phyloP scores from a whole-genome alignment of 495 filamentous ascomycete species.

The Hypomontagnella monticulosa region DNA sequence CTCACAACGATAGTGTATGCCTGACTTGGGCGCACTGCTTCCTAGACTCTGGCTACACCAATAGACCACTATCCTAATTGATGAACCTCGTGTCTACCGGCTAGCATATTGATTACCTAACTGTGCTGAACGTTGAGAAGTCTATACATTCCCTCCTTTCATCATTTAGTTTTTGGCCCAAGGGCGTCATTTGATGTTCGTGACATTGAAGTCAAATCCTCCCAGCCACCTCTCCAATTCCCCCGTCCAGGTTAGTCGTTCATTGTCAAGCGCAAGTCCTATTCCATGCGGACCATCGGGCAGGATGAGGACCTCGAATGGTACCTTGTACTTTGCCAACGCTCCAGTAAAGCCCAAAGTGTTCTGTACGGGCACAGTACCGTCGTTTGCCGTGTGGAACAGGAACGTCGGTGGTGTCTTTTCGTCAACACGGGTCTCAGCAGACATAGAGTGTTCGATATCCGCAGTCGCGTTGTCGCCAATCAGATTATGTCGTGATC shows the following conservation, averaged over 20 bases:
- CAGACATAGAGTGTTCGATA: constrained; percentile 8
- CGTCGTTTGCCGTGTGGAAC: constrained; percentile 33
- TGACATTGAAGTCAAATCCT: neutral
- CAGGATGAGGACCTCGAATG: constrained; percentile 18
- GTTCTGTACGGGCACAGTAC: constrained; percentile 21
- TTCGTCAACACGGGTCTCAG: constrained; percentile 20
- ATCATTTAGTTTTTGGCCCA: too few species aligned
- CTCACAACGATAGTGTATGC: too few species aligned
- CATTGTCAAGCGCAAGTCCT: constrained; percentile 11
- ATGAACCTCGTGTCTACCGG: too few species aligned
- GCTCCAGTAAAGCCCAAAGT: constrained; percentile 13
- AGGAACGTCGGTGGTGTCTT: constrained; percentile 31
- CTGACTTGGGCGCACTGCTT: too few species aligned
- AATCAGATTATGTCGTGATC: constrained; percentile 17
- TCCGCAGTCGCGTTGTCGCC: constrained; percentile 14
- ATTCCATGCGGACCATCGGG: constrained; percentile 24
- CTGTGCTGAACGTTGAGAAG: too few species aligned
- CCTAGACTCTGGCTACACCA: too few species aligned
- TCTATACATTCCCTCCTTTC: too few species aligned
- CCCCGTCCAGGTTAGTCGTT: constrained; percentile 8
- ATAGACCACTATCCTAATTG: too few species aligned
- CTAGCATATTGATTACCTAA: too few species aligned
- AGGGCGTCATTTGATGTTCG: too few species aligned
- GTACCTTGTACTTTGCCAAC: constrained; percentile 12
- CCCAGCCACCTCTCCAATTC: constrained; percentile 28